Base-by-base conservation (phyloP, 208 protist genomes). In the Sergeia podlipaevii region DNA sequence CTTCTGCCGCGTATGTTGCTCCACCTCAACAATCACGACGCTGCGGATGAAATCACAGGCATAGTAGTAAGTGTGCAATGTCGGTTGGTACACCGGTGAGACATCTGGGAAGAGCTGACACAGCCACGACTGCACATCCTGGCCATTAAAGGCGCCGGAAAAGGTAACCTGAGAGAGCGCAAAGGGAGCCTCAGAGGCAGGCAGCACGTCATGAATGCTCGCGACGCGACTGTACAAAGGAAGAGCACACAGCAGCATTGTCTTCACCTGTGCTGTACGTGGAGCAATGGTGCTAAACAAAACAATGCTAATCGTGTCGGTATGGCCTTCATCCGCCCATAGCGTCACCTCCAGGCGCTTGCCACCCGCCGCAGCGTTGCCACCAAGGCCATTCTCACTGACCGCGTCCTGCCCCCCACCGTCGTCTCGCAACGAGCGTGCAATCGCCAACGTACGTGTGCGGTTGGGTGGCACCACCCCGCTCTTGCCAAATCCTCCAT, bases 201-300 rank as follows among this genome's bases (percentile, higher is more conserved):
- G 36, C 67, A 71, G 32, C 21, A 66, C 33, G 41, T 49, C 45
- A 32, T 68, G 46, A 10, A 60, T 34, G 13, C 27, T 45, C 26
- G 67, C 65, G n/a, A 90, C 66, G n/a, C 83, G 79, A 45, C 56
- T 57, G 65, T 89, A 82, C 20, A 94, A 59, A 20, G 77, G 78
- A 20, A 94, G 56, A 3, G 83, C 76, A 45, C 61, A 64, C 20
- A 94, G 60, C 24, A 51, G 60, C 17, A 88, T 43, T 32, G 53
- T 68, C 49, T 84, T 77, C 42, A 82, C 33, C 57, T 91, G 87
- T 49, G 87, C 82, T 11, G 87, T 89, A 27, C 83, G 82, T 8
- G 87, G 83, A 20, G 65, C 48, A 28, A 74, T 65, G 29, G 62
- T 39, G 20, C 66, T 65, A 61, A 83, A 76, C 24, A 75, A 55